Conservation (phyloP, 345 rosid genomes). For the Rhizophora apiculata region DNA sequence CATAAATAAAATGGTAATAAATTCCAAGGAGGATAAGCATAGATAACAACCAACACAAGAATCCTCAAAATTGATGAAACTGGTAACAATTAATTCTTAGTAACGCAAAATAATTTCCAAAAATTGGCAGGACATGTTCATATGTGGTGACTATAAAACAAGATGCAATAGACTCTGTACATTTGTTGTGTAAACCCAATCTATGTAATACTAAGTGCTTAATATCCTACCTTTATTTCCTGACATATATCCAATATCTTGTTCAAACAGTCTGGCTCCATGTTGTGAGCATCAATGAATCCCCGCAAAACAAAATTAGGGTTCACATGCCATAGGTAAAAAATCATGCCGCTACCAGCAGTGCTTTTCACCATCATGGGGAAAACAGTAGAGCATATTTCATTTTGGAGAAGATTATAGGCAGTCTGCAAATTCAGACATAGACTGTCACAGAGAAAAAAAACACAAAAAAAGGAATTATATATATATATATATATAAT, state of each 20-base stretch:
- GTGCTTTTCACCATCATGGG: constrained; percentile 57
- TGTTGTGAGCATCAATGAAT: constrained; percentile 49
- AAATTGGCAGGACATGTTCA: neutral
- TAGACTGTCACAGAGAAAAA: constrained; percentile 11
- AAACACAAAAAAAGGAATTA: neutral
- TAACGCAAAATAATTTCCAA: neutral
- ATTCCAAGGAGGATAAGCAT: neutral
- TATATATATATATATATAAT: neutral
- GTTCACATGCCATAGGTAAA: constrained; percentile 74
- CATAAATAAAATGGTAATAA: constrained; percentile 9
- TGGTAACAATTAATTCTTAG: too few species aligned
- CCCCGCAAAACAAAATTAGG: constrained; percentile 70
- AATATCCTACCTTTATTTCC: constrained; percentile 67
- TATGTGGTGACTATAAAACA: neutral
- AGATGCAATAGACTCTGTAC: neutral
- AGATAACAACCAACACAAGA: neutral
- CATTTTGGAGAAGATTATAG: constrained; percentile 73
- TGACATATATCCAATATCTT: constrained; percentile 70
- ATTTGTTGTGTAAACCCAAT: neutral
- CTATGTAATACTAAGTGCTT: neutral
- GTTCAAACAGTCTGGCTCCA: constrained; percentile 51
- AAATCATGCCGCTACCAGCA: constrained; percentile 48
- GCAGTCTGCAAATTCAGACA: constrained; percentile 56
- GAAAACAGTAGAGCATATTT: constrained; percentile 60
- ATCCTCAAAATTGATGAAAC: neutral